Evolutionary conservation across 768 basidiomycete species (phyloP), one percentile per base, ranked within the genome.

Genomic region (Boletellus ananiceps): DNA sequence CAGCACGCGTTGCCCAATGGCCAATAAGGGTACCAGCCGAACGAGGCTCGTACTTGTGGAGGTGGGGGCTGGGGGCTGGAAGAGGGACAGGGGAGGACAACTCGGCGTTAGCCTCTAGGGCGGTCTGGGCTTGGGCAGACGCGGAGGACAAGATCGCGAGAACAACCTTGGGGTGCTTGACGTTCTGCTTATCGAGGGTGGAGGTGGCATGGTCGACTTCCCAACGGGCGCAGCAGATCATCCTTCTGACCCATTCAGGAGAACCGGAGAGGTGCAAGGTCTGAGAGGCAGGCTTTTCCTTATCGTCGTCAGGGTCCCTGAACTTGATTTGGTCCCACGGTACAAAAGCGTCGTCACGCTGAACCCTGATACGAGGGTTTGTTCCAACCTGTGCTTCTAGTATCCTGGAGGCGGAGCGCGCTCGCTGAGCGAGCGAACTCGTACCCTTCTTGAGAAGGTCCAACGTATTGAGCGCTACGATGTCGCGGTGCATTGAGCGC

Each of bases 401-500:
- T 45, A 92, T 83, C 19, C 93, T 84, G 11, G 93, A 92, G 12
- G 93, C 93, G 0, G 85, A 76, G 18, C 93, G 86, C 2, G 93
- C 93, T 23, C 84, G 82, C 61, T 88, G 81, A 0, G 93, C 90
- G 11, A 92, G 76, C 0, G 80, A 70, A 23, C 77, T 86, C 0
- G 84, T 82, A 1, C 93, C 93, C 64, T 95, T 96, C 78, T 96
- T 96, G 61, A 95, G 79, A 2, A 94, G 71, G 63, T 96, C 93
- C 2, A 96, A 77, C 0, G 93, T 94, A 60, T 93, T 94, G 23
- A 96, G 76, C 8, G 87, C 93, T 95, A 64, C 21, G 44, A 23
- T 23, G 23, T 23, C 23, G 19, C 21, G 37, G 21, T 29, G 29
- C 39, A 14, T 19, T 57, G 54, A 59, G 58, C 32, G 42, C 5